Evolutionary conservation across 2,329 filamentous ascomycete species (phyloP).

Genomic region (Tolypocladium nubicola): DNA sequence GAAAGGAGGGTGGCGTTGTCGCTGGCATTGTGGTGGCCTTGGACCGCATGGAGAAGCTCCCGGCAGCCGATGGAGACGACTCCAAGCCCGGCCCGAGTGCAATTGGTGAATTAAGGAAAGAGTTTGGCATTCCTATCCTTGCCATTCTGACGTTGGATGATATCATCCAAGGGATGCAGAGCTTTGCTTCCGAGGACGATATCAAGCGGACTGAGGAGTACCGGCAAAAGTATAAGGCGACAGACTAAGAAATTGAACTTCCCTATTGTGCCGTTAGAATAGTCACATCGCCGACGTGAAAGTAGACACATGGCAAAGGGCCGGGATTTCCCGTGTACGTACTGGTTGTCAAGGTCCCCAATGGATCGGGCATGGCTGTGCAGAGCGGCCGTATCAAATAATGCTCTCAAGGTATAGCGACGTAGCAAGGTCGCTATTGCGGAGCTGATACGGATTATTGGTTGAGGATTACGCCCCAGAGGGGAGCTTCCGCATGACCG

Average conservation of each 20-base stretch:
- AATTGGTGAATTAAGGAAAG: conserved; percentile 74
- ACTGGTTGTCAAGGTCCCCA: background rate
- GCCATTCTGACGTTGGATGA: conserved; percentile 78
- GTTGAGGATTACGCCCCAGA: no score
- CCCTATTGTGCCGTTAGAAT: background rate
- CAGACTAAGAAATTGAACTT: conserved; percentile 27
- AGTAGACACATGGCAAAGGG: background rate
- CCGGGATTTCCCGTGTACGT: background rate
- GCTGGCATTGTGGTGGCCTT: conserved; percentile 83
- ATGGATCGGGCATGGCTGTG: no score
- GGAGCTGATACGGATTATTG: no score
- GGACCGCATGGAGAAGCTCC: conserved; percentile 77
- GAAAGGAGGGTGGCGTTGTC: conserved; percentile 71
- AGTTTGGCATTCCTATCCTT: conserved; percentile 74
- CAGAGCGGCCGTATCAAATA: no score
- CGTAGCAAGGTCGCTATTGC: no score
- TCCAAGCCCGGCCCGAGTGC: conserved; percentile 63
- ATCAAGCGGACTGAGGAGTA: conserved; percentile 64
- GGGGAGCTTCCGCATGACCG: no score
- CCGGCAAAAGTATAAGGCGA: conserved; percentile 52
- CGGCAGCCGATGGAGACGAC: conserved; percentile 53
- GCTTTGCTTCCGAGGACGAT: conserved; percentile 50
- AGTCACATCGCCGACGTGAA: background rate
- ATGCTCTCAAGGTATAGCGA: no score
- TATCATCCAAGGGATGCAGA: conserved; percentile 60